A percentile compares a stretch with the other conserved stretches of the same genome.
Evolutionary conservation across 1,284 basidiomycete genomes (phyloP).

Genomic region (Peniophora sp.): DNA sequence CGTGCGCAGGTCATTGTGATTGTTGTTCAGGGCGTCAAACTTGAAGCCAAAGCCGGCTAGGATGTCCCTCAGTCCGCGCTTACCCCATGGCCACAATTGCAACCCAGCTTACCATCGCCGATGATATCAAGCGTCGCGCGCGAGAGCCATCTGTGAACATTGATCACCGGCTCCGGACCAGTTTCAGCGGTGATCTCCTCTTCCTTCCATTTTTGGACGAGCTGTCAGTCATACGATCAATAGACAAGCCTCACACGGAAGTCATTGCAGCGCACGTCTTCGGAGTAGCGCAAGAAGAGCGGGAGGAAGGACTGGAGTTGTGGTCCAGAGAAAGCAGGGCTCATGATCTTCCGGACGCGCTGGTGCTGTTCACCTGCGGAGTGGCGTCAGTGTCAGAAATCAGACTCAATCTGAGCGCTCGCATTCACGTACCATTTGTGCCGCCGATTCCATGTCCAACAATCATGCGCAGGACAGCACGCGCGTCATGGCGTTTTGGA

Average conservation of each 20-base stretch:
- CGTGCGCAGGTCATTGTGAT: constrained; percentile 15
- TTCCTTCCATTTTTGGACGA: constrained; percentile 17
- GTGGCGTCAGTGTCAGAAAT: background rate
- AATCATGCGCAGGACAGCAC: background rate
- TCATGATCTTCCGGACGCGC: constrained; percentile 14
- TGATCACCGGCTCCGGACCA: constrained; percentile 12
- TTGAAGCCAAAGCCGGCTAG: constrained; percentile 22
- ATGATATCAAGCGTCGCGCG: constrained; percentile 41
- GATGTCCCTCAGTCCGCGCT: background rate
- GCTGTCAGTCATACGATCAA: constrained; percentile 4
- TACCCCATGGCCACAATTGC: background rate
- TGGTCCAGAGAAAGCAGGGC: constrained; percentile 11
- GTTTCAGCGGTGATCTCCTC: constrained; percentile 3
- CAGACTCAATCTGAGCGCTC: too few species aligned
- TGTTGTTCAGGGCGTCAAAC: constrained; percentile 20
- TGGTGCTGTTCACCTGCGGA: constrained; percentile 10
- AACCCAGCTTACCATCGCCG: constrained; percentile 26
- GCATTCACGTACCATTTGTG: constrained; percentile 1
- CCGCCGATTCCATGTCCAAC: constrained; percentile 2
- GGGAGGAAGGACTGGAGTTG: constrained; percentile 9
- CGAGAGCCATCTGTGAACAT: constrained; percentile 32
- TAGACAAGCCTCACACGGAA: background rate
- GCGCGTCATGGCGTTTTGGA: background rate
- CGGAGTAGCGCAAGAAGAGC: constrained; percentile 5
- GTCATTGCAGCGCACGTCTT: background rate